These are phyloP conservation scores for Euphorbia peplus DNA, from an alignment of 345 rosid genomes.

Conservation along the genomic window DNA sequence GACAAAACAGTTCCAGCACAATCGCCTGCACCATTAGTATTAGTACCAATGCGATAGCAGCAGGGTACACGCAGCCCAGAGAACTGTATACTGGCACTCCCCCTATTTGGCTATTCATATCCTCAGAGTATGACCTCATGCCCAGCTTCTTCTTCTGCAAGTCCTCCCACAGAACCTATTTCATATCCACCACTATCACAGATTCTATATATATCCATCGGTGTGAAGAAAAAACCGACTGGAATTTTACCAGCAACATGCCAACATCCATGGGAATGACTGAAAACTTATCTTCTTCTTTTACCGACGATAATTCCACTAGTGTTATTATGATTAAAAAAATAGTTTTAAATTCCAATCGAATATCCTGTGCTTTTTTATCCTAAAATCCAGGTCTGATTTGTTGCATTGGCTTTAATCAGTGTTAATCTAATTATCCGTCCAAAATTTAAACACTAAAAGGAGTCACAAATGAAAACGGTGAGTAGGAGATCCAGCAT, in stretches of 20 bases:
- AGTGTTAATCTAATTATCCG: too few relatives aligned
- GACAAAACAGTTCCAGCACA: conserved; percentile 41
- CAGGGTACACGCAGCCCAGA: conserved; percentile 48
- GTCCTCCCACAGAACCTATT: conserved; percentile 35
- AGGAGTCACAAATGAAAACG: too few relatives aligned
- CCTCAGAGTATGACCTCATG: conserved; percentile 40
- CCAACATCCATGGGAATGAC: conserved; percentile 48
- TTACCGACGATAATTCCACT: too few relatives aligned
- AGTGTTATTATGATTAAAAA: too few relatives aligned
- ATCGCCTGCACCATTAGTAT: conserved; percentile 32
- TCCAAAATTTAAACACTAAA: too few relatives aligned
- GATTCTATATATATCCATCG: conserved; percentile 25
- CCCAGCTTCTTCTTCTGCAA: conserved; percentile 38
- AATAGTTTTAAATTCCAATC: too few relatives aligned
- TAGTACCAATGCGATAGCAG: conserved; percentile 32
- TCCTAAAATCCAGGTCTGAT: too few relatives aligned
- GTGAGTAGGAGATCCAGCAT: neutral
- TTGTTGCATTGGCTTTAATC: too few relatives aligned
- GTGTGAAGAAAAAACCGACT: conserved; percentile 36
- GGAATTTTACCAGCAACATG: conserved; percentile 33
- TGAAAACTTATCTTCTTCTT: too few relatives aligned
- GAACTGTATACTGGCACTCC: conserved; percentile 30
- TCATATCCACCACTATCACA: conserved; percentile 39
- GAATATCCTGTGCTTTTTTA: too few relatives aligned
- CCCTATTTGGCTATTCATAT: conserved; percentile 42